phyloP scores from a whole-genome alignment of 306 rosid genomes.

The Fragaria iinumae region DNA sequence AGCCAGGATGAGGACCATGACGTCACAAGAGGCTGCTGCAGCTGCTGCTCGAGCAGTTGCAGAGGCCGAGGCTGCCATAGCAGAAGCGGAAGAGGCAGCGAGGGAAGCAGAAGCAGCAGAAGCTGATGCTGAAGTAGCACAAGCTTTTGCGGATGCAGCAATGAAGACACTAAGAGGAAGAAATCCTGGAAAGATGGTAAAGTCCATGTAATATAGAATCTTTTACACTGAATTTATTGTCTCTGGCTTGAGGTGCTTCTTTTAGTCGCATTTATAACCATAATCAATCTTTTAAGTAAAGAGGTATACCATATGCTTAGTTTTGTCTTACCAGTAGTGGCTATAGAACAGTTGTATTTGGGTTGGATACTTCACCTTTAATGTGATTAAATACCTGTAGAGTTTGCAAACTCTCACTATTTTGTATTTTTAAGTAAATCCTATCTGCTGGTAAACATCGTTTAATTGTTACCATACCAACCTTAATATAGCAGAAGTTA shows the following conservation, averaged over 20 bases:
- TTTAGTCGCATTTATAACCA: background rate
- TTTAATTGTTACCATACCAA: background rate
- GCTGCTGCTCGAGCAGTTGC: constrained; percentile 89
- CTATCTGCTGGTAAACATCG: background rate
- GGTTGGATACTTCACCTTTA: background rate
- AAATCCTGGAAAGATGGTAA: constrained; percentile 69
- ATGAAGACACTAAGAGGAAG: constrained; percentile 59
- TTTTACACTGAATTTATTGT: background rate
- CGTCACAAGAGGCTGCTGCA: constrained; percentile 69
- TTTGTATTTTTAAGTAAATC: background rate
- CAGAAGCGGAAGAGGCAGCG: constrained; percentile 89
- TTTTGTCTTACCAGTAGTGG: background rate
- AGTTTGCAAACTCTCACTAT: background rate
- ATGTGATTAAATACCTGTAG: background rate
- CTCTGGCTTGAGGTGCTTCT: background rate
- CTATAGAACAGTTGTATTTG: background rate
- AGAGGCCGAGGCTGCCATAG: constrained; percentile 86
- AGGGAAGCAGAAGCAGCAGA: constrained; percentile 93
- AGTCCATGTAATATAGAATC: constrained; percentile 1
- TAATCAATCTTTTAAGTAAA: background rate
- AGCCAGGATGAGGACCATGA: constrained; percentile 77
- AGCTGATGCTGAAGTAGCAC: constrained; percentile 87
- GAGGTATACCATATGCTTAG: background rate
- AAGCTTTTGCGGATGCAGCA: constrained; percentile 81
- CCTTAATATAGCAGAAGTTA: background rate